These are phyloP conservation scores for Fagus sylvatica DNA, from an alignment of 306 rosid genomes.

Conservation along the genomic window DNA sequence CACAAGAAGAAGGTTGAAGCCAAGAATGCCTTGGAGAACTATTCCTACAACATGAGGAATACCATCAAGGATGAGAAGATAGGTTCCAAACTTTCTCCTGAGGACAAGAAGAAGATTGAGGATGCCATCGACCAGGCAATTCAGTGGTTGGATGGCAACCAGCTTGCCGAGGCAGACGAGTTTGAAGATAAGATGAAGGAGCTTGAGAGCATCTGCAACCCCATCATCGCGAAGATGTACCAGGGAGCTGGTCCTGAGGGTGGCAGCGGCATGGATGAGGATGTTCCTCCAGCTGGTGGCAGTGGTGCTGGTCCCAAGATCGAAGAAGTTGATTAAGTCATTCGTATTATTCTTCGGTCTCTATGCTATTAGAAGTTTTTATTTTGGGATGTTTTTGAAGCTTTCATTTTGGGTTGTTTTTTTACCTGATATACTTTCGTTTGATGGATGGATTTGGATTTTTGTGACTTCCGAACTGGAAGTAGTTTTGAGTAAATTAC, in stretches of 20 bases:
- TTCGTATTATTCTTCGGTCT: too few species aligned
- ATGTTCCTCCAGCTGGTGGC: constrained; percentile 42
- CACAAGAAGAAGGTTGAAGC: constrained; percentile 61
- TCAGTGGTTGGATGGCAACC: constrained; percentile 61
- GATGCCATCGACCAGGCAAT: constrained; percentile 50
- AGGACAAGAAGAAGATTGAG: constrained; percentile 56
- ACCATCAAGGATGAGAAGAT: constrained; percentile 52
- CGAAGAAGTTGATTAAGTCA: constrained; percentile 59
- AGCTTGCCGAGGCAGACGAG: constrained; percentile 59
- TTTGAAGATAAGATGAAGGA: constrained; percentile 68
- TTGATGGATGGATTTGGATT: too few species aligned
- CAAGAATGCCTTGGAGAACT: constrained; percentile 53
- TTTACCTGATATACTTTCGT: too few species aligned
- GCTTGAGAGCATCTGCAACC: constrained; percentile 57
- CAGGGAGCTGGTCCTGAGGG: constrained; percentile 56
- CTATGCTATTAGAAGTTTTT: too few species aligned
- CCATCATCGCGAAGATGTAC: constrained; percentile 62
- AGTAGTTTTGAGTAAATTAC: too few species aligned
- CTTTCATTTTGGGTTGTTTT: neutral
- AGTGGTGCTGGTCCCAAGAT: constrained; percentile 65
- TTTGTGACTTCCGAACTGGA: too few species aligned
- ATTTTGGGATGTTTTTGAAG: neutral
- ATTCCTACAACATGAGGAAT: constrained; percentile 58
- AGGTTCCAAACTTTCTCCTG: constrained; percentile 29
- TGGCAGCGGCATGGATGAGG: constrained; percentile 52